Evolutionary conservation across 768 basidiomycete genomes (phyloP), one percentile per base, ranked within the genome.

Genomic region (Agrocybe praecox): DNA sequence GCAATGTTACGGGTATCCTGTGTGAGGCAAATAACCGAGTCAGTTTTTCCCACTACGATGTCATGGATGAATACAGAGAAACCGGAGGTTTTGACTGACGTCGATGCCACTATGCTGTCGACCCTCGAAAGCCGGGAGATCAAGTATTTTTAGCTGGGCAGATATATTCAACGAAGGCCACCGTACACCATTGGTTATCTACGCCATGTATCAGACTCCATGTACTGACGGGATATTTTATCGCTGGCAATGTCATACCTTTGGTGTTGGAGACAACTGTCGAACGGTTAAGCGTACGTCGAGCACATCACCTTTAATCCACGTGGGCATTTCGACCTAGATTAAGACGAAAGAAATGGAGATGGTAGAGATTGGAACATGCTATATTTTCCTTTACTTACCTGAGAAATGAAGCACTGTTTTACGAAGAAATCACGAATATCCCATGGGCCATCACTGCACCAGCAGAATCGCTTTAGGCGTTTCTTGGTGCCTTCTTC

Each of bases 1-100:
- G 91, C 81, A 55, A 98, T 84, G 70, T 99, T 99, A 26, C 91
- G 88, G 33, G 92, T 83, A 73, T 99, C 95, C 94, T 96, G 60
- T 57, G 53, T 64, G 51, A 54, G 46, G 33, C 45, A 33, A 60
- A 60, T 64, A 63, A 52, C 60, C 59, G 58, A 53, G 53, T 63
- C 36, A 65, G 52, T 43, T 52, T 19, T 57, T 61, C 36, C 50
- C 57, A 50, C 42, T 55, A 53, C 58, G 52, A 53, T 52, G 21
- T 24, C 55, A 63, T 49, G 47, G 49, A 59, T 61, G 49, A 59
- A 56, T 53, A 52, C n/a, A 60, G 54, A 44, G 48, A 55, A 63
- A 51, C 49, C 49, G 40, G 50, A 24, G 23, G 26, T 22, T 17
- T 54, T 48, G 23, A 86, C 91, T 77, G 59, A 95, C 96, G 73